Percentiles rank a stretch among this genome's conserved stretches.
Evolutionary conservation across 805 yeast genomes (phyloP).

Genomic region (Saccharomyces eubayanus): DNA sequence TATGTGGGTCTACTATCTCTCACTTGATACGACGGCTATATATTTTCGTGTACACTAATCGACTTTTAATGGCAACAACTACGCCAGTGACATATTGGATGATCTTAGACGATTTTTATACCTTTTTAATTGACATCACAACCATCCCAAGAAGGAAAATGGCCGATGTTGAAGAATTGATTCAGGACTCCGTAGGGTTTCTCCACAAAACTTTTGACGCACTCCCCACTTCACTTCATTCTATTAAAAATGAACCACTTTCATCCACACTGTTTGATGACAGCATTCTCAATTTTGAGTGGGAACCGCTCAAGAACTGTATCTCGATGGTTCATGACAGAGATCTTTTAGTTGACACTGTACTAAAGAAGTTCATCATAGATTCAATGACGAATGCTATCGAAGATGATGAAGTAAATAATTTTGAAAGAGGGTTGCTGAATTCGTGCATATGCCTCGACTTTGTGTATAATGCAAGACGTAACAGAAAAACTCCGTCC

Average conservation of each 20-base stretch:
- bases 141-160: background rate
- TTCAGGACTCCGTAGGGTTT: slow-evolving; percentile 11
- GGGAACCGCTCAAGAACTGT: slow-evolving; percentile 9
- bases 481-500: slow-evolving; percentile 7
- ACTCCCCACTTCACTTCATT: background rate
- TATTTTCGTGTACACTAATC: background rate
- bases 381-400: slow-evolving; percentile 9
- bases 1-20: background rate
- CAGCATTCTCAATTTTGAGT: slow-evolving; percentile 7
- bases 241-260: slow-evolving; percentile 2
- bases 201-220: background rate
- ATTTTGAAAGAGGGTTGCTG: background rate
- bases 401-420: slow-evolving; percentile 2
- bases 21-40: background rate
- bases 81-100: background rate
- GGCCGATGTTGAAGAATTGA: slow-evolving; percentile 4
- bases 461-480: slow-evolving; percentile 18
- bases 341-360: slow-evolving; percentile 11
- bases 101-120: background rate
- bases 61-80: background rate
- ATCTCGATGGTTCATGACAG: slow-evolving; percentile 1
- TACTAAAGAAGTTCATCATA: slow-evolving; percentile 11
- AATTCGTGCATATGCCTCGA: slow-evolving; percentile 17
- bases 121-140: background rate
- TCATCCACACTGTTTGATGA: slow-evolving; percentile 1